Conservation (phyloP, 192 early-diverging fungal species). For the Coemansia sp. region DNA sequence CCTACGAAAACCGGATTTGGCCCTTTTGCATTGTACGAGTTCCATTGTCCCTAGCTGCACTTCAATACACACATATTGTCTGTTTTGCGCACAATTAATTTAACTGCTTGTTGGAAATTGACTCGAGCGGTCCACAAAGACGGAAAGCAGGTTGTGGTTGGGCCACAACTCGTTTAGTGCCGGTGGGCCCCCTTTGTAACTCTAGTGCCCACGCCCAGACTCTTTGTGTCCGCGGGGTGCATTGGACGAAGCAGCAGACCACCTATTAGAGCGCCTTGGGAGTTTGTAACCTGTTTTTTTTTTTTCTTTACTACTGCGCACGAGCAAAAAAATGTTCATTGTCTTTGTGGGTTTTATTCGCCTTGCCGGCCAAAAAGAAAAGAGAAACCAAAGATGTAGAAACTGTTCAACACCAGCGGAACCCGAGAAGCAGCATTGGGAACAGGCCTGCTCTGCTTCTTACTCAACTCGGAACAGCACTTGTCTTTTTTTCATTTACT, state of each 20-base stretch:
- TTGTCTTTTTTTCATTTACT: neutral
- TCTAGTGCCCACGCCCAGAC: constrained; percentile 1
- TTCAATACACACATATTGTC: constrained; percentile 2
- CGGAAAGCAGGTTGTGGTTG: constrained; percentile 7
- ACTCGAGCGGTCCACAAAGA: neutral
- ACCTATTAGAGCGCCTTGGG: neutral
- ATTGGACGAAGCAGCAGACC: neutral
- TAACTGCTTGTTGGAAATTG: constrained; percentile 11
- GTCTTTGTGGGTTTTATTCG: constrained; percentile 3
- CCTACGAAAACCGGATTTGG: constrained; percentile 14
- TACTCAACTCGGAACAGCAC: neutral
- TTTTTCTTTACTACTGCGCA: constrained; percentile 8
- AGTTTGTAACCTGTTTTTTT: neutral
- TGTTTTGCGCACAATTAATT: constrained; percentile 9
- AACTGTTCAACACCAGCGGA: neutral
- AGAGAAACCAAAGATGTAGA: neutral
- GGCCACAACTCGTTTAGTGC: constrained; percentile 11
- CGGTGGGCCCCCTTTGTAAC: constrained; percentile 2
- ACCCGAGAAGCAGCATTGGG: neutral
- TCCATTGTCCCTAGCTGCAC: constrained; percentile 6
- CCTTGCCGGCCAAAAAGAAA: neutral
- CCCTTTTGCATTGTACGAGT: neutral
- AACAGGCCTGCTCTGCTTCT: neutral
- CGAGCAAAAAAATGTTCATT: constrained; percentile 8
- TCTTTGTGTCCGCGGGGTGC: constrained; percentile 5